A percentile compares a stretch with the other conserved stretches of the same genome.
These are phyloP conservation scores for Flueggea neowawraea DNA, from an alignment of 441 rosid genomes.

Conservation along the genomic window DNA sequence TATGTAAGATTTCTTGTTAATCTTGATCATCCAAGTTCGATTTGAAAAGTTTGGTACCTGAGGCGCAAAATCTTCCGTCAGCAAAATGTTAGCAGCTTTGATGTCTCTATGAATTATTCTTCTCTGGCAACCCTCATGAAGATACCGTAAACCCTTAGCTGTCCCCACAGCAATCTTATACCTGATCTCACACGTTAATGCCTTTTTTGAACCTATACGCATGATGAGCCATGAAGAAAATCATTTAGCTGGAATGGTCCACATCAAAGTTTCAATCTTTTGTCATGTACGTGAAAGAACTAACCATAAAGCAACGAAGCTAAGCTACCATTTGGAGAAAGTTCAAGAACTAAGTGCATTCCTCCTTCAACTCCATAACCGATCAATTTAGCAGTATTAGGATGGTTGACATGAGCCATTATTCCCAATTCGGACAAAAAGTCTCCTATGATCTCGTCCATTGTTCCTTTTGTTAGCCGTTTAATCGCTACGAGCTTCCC, in stretches of 20 bases:
- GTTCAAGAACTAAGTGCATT: constrained; percentile 74
- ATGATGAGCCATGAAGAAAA: background rate
- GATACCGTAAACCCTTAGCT: constrained; percentile 65
- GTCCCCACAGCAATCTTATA: constrained; percentile 65
- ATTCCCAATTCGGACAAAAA: constrained; percentile 76
- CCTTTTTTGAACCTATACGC: constrained; percentile 49
- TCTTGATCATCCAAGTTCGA: too few species aligned
- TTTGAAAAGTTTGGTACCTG: constrained; percentile 33
- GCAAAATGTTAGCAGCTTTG: constrained; percentile 80
- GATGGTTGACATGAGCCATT: constrained; percentile 84
- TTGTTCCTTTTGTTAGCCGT: constrained; percentile 51
- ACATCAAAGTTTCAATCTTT: background rate
- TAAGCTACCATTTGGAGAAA: constrained; percentile 76
- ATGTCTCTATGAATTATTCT: constrained; percentile 87
- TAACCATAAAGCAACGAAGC: constrained; percentile 73
- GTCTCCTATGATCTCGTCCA: constrained; percentile 55
- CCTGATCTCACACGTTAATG: constrained; percentile 59
- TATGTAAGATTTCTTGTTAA: too few species aligned
- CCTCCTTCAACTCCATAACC: constrained; percentile 87
- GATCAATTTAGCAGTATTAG: constrained; percentile 61
- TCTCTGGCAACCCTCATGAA: constrained; percentile 71
- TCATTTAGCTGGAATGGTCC: too few species aligned
- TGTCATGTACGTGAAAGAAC: constrained; percentile 1
- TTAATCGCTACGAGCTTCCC: constrained; percentile 64
- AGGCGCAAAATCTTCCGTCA: constrained; percentile 63